phyloP scores from a whole-genome alignment of 2,329 filamentous ascomycete genomes.

The Aspergillus felis region DNA sequence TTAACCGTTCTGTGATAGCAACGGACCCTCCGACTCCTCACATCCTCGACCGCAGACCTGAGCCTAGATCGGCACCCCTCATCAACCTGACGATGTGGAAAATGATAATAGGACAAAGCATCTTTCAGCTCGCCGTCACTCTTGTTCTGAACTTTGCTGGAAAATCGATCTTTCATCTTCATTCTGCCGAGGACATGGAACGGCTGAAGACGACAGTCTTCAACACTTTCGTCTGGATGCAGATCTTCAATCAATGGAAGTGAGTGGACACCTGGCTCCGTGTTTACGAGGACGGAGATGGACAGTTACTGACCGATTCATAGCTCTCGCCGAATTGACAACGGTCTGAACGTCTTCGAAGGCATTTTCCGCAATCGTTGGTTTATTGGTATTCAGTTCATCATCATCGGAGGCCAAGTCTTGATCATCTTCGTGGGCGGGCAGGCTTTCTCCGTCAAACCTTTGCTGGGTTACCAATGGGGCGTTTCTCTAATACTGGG shows the following conservation, averaged over 20 bases:
- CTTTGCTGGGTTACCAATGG: conserved; percentile 64
- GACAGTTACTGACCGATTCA: neutral
- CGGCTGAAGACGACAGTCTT: conserved; percentile 39
- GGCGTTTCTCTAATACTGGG: conserved; percentile 67
- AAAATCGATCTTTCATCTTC: conserved; percentile 30
- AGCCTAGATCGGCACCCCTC: conserved; percentile 43
- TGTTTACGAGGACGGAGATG: neutral
- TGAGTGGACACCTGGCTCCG: conserved; percentile 6
- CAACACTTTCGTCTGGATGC: conserved; percentile 47
- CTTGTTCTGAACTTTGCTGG: conserved; percentile 46
- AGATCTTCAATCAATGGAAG: conserved; percentile 51
- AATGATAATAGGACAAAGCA: conserved; percentile 43
- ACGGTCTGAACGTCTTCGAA: conserved; percentile 43
- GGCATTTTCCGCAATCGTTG: conserved; percentile 41
- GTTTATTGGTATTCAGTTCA: conserved; percentile 58
- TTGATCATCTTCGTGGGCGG: conserved; percentile 69
- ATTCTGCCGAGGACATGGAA: conserved; percentile 13
- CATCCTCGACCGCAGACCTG: conserved; percentile 53
- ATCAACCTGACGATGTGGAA: conserved; percentile 47
- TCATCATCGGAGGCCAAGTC: conserved; percentile 68
- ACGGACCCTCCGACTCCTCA: conserved; percentile 59
- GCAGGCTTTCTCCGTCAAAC: conserved; percentile 60
- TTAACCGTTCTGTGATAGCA: conserved; percentile 29
- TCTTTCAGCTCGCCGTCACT: conserved; percentile 42
- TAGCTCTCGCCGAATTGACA: conserved; percentile 41